Base-by-base conservation (phyloP, 306 rosid genomes). In the Glycine tomentella region DNA sequence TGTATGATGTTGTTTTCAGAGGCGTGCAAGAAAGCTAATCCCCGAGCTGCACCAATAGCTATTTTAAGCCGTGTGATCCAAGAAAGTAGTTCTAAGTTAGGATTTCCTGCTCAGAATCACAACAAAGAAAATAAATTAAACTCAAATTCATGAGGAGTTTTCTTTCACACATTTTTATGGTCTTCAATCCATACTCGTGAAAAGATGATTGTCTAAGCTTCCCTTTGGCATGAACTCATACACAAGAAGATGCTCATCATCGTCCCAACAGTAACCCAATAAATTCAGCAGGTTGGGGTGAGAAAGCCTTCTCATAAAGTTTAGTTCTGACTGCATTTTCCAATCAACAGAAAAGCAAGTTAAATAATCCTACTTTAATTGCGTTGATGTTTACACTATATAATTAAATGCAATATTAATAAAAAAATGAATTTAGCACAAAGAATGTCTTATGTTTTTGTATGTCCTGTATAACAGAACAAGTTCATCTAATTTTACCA, bases 121-220 rank as follows among this genome's bases (percentile, higher is more conserved):
- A 7, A 20, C 56, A 58, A 53, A 79, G 36, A 51, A 69, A 68
- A 36, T 12, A 5, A 80, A 20, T 84, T 33, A 80, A 61, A 75
- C 55, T 62, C 51, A 45, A 78, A 83, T 72, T 15, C 38, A 68
- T 7, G 45, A 77, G n/a, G 33, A 20, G 5, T 5, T 71, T 62
- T 74, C 3, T 16, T 61, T 69, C 74, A 36, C 16, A 40, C 8
- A 58, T 42, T 42, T 77, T 14, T 49, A 16, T 14, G 9, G 49
- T 48, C 66, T 59, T 58, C 61, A 78, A 15, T 72, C 77, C 91
- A 8, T 91, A 94, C 98, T 90, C 91, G 91, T 79, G 69, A 94
- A 92, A 13, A 94, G 97, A 86, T 92, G 97, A 79, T 90, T 85
- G 86, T 94, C 97, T 84, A 92, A 84, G 90, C 98, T 95, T 67